phyloP scores from a whole-genome alignment of 2,329 filamentous ascomycete genomes.

The Juglanconis juglandina region DNA sequence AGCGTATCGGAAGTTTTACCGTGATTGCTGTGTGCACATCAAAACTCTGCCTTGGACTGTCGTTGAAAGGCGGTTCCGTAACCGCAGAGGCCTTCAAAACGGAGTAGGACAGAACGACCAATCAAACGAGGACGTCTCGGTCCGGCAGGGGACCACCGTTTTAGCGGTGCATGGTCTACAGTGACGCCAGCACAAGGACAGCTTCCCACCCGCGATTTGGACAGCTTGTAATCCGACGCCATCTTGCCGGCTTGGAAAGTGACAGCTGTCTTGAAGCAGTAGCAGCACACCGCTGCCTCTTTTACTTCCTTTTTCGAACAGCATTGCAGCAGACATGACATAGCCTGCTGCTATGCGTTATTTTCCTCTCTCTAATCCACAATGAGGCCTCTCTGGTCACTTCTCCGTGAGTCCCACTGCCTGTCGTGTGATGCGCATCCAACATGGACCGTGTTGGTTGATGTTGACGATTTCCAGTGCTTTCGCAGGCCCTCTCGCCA shows the following conservation, averaged over 20 bases:
- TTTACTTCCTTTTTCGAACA: background rate
- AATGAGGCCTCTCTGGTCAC: conserved; percentile 21
- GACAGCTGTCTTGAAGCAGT: background rate
- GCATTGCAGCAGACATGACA: conserved; percentile 7
- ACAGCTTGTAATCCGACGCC: conserved; percentile 20
- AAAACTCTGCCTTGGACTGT: background rate
- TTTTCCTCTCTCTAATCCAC: conserved; percentile 5
- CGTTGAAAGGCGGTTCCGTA: background rate
- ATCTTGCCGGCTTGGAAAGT: background rate
- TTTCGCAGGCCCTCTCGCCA: conserved; percentile 41
- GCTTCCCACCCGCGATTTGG: conserved; percentile 15
- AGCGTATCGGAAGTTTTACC: background rate
- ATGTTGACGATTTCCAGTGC: conserved; percentile 33
- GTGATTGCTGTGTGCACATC: no score
- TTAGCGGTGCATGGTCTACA: background rate
- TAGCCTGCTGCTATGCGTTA: conserved; percentile 18
- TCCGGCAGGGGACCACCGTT: background rate
- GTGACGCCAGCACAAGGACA: background rate
- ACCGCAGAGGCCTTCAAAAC: background rate
- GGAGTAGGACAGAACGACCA: background rate
- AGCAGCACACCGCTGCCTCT: background rate
- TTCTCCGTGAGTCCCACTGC: conserved; percentile 37
- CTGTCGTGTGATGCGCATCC: conserved; percentile 8
- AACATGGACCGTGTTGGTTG: conserved; percentile 15
- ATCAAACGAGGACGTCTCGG: conserved; percentile 1